Percentiles rank a stretch among this genome's conserved stretches.
Evolutionary conservation across 2,329 filamentous ascomycete genomes (phyloP).

Genomic region (Exophiala bonariae): DNA sequence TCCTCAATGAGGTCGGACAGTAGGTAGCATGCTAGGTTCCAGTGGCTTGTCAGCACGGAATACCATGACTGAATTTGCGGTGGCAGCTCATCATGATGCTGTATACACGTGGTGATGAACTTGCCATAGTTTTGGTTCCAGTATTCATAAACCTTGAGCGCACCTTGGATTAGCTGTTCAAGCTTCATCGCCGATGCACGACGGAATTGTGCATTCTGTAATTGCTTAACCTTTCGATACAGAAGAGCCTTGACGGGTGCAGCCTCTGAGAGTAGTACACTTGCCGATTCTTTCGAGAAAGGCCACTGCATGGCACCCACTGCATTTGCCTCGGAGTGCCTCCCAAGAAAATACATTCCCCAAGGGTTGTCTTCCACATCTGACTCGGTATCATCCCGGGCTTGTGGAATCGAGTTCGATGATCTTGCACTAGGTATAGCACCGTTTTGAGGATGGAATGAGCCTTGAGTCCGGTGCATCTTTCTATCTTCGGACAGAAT

Average conservation of each 20-base stretch:
- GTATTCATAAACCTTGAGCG: constrained; percentile 53
- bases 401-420: background rate
- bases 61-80: constrained; percentile 61
- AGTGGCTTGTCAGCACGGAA: constrained; percentile 57
- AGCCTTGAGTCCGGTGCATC: too few species aligned
- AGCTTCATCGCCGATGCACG: constrained; percentile 38
- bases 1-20: constrained; percentile 55
- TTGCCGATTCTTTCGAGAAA: constrained; percentile 53
- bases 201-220: constrained; percentile 53
- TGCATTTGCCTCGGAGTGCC: background rate
- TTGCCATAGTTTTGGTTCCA: constrained; percentile 55
- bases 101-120: constrained; percentile 55
- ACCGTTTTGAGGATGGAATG: constrained; percentile 5
- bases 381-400: background rate
- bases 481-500: constrained; percentile 11
- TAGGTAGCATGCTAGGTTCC: constrained; percentile 57
- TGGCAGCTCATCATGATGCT: constrained; percentile 51
- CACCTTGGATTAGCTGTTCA: constrained; percentile 50
- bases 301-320: constrained; percentile 44
- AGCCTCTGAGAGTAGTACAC: constrained; percentile 52
- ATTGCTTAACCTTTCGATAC: constrained; percentile 56
- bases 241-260: constrained; percentile 61
- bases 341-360: constrained; percentile 10
- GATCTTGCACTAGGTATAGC: too few species aligned
- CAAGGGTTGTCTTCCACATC: constrained; percentile 1